Evolutionary conservation across 306 rosid genomes (phyloP).

Genomic region (Cucumis hystrix): DNA sequence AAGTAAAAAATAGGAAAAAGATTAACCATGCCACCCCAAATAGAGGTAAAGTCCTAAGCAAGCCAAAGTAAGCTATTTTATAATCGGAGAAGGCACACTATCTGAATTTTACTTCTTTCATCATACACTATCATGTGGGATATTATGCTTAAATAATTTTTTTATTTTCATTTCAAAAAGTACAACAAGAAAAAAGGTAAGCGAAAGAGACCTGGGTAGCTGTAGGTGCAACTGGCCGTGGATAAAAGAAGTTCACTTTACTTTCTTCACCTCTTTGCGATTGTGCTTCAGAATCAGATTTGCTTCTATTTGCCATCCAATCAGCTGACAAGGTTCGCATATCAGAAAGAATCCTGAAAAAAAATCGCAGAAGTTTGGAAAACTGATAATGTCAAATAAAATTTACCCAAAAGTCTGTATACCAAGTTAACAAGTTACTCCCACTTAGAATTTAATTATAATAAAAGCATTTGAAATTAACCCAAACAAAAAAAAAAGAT

Average conservation of each 20-base stretch:
- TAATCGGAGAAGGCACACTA: neutral
- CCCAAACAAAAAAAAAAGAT: no score
- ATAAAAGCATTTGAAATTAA: no score
- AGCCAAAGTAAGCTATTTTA: neutral
- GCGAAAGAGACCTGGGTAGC: constrained; percentile 66
- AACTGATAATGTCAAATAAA: constrained; percentile 1
- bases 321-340: constrained; percentile 99
- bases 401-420: neutral
- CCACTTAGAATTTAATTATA: no score
- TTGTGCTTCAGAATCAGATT: constrained; percentile 72
- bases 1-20: neutral
- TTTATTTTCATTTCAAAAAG: neutral
- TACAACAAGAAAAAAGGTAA: neutral
- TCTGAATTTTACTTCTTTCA: neutral
- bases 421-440: neutral
- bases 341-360: constrained; percentile 94
- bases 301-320: constrained; percentile 96
- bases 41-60: neutral
- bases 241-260: constrained; percentile 68
- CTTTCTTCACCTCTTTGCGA: constrained; percentile 91
- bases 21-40: neutral
- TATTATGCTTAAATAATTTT: neutral
- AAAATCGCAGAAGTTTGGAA: constrained; percentile 16
- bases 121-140: neutral
- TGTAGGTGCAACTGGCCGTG: constrained; percentile 95